Evolutionary conservation across 306 rosid genomes (phyloP).

Genomic region (Pterocarpus macrocarpus): DNA sequence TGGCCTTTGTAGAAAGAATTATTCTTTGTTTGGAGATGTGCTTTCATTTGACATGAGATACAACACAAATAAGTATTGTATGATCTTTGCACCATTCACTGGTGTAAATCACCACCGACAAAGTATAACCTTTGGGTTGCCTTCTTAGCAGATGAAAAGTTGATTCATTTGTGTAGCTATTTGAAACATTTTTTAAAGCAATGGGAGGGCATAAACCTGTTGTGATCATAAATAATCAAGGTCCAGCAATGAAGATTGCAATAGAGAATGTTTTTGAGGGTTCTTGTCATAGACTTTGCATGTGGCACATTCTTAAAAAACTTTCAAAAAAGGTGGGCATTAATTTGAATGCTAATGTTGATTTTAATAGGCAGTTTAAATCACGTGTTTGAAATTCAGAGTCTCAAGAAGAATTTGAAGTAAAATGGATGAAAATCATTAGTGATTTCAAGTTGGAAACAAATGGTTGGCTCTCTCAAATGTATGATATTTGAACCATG

Average conservation of each 20-base stretch:
- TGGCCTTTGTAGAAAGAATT: background rate
- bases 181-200: conserved; percentile 1
- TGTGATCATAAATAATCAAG: background rate
- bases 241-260: background rate
- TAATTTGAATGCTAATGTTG: background rate
- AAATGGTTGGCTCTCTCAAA: background rate
- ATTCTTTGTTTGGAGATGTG: conserved; percentile 4
- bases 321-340: background rate
- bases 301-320: background rate
- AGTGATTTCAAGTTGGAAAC: background rate
- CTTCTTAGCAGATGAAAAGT: background rate
- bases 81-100: background rate
- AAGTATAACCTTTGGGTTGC: background rate
- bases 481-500: background rate
- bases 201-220: background rate
- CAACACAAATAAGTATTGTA: background rate
- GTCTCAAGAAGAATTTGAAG: background rate
- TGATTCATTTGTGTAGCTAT: background rate
- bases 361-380: background rate
- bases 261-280: background rate
- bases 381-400: conserved; percentile 5
- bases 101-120: background rate
- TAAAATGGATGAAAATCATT: background rate
- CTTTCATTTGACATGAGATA: conserved; percentile 7
- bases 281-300: background rate